Percentiles rank a stretch among this genome's conserved stretches.
These are phyloP conservation scores for Ogataea trehalophila DNA, from an alignment of 805 yeast genomes.

Conservation along the genomic window DNA sequence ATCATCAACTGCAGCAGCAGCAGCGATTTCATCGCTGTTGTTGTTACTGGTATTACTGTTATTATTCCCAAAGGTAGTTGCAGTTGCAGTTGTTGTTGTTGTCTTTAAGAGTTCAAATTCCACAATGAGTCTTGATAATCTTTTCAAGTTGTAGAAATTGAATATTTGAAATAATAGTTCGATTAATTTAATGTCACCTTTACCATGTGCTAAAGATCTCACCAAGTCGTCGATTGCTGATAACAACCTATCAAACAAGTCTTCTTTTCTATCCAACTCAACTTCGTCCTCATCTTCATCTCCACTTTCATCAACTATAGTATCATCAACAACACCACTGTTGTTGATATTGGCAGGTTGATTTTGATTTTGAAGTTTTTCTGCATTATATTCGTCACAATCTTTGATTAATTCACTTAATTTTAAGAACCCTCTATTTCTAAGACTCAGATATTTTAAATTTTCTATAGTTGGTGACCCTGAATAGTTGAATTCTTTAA, in stretches of 20 bases:
- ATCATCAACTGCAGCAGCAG: constrained; percentile 7
- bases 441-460: constrained; percentile 68
- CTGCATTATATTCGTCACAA: neutral
- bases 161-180: constrained; percentile 48
- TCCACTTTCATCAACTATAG: constrained; percentile 9
- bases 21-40: constrained; percentile 5
- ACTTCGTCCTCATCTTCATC: constrained; percentile 18
- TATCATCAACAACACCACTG: constrained; percentile 18
- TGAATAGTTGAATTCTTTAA: constrained; percentile 38
- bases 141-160: constrained; percentile 40
- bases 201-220: constrained; percentile 60
- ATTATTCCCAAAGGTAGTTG: neutral
- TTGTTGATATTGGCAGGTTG: neutral
- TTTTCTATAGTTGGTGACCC: constrained; percentile 64
- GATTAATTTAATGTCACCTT: constrained; percentile 56
- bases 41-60: constrained; percentile 21
- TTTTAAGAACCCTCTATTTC: constrained; percentile 77
- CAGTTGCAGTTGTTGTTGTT: neutral
- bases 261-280: constrained; percentile 20
- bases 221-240: constrained; percentile 55
- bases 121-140: constrained; percentile 49
- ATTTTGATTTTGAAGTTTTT: neutral
- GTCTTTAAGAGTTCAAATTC: constrained; percentile 53
- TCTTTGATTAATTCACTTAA: constrained; percentile 36
- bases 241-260: constrained; percentile 13